Percentiles rank a stretch among this genome's conserved stretches.
These are phyloP conservation scores for Pilaira anomala DNA, from an alignment of 192 early-diverging fungal genomes.

Conservation along the genomic window DNA sequence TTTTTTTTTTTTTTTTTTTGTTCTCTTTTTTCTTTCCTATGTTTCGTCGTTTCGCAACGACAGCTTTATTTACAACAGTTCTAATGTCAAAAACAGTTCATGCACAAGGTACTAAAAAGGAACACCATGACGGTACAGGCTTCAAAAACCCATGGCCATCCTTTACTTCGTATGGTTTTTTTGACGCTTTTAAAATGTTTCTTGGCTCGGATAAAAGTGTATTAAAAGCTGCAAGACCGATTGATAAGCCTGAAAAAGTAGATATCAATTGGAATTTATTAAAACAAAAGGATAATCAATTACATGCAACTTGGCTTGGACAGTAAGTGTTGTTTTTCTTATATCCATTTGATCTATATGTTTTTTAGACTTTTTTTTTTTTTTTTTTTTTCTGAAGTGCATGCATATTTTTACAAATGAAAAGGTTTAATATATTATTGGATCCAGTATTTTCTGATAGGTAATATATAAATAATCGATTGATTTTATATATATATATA, in stretches of 20 bases:
- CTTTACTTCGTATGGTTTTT: background rate
- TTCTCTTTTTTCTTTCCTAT: no score
- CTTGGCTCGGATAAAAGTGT: background rate
- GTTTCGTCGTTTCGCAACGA: no score
- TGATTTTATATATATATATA: background rate
- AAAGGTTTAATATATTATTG: constrained; percentile 66
- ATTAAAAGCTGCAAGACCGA: background rate
- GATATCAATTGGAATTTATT: background rate
- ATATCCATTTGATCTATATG: no score
- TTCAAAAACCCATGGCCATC: background rate
- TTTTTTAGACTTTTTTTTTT: no score
- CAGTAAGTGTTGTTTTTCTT: no score
- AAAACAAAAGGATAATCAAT: background rate
- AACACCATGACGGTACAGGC: background rate
- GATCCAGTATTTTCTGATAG: constrained; percentile 71
- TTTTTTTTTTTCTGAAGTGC: constrained; percentile 37
- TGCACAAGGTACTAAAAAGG: background rate
- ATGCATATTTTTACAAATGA: constrained; percentile 60
- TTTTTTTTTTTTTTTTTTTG: no score
- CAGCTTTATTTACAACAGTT: no score
- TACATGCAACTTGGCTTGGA: background rate
- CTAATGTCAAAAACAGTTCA: background rate
- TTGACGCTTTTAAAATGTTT: background rate
- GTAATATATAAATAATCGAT: background rate
- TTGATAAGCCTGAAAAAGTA: background rate